Percentiles rank a stretch among this genome's conserved stretches.
Conservation (phyloP, 2,329 filamentous ascomycete genomes). For the Tolypocladium album region DNA sequence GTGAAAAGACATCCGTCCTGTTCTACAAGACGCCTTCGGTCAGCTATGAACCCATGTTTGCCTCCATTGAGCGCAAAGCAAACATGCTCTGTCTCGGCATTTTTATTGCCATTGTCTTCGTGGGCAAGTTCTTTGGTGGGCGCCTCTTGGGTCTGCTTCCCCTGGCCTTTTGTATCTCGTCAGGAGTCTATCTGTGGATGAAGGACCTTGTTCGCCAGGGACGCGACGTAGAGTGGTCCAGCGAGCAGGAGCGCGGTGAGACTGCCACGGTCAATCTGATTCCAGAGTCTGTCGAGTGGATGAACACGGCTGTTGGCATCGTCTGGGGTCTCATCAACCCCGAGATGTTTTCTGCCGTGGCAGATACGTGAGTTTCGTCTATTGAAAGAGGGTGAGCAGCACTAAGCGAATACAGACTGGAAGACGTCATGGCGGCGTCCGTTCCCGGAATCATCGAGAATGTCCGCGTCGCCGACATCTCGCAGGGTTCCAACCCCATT, state of each 20-base stretch:
- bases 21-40: constrained; percentile 91
- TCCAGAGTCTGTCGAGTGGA: constrained; percentile 89
- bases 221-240: constrained; percentile 76
- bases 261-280: constrained; percentile 81
- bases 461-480: constrained; percentile 88
- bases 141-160: constrained; percentile 67
- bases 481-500: constrained; percentile 83
- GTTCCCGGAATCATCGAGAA: constrained; percentile 88
- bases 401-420: constrained; percentile 18
- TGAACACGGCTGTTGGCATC: constrained; percentile 78
- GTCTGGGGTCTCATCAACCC: constrained; percentile 91
- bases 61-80: constrained; percentile 62
- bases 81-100: constrained; percentile 59
- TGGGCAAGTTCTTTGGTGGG: constrained; percentile 73
- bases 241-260: constrained; percentile 74
- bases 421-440: constrained; percentile 92
- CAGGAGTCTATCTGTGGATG: constrained; percentile 79
- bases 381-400: accelerated
- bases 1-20: constrained; percentile 91
- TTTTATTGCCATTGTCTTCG: constrained; percentile 60
- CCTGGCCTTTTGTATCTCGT: constrained; percentile 58
- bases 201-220: constrained; percentile 79
- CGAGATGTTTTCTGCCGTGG: constrained; percentile 84
- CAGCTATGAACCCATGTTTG: constrained; percentile 83
- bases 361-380: constrained; percentile 53